A percentile compares a stretch with the other conserved stretches of the same genome.
Evolutionary conservation across 2,329 filamentous ascomycete genomes (phyloP).

Genomic region (Diaporthe ampelina): DNA sequence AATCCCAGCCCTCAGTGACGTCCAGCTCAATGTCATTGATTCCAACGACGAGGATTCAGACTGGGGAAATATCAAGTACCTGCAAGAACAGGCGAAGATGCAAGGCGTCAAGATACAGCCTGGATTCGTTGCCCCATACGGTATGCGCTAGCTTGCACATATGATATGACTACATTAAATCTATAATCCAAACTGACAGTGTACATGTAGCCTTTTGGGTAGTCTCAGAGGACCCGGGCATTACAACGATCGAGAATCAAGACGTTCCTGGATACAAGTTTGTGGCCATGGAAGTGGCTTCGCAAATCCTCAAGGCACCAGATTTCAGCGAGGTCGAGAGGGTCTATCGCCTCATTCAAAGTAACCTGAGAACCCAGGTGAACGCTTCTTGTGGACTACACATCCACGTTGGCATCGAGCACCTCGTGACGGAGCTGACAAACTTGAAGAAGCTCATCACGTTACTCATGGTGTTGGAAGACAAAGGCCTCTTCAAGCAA

Average conservation of each 20-base stretch:
- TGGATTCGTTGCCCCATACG: not conserved
- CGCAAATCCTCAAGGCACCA: not conserved
- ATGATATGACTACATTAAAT: not conserved
- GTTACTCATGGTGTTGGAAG: not conserved
- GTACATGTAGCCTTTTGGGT: not conserved
- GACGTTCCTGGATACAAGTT: not conserved
- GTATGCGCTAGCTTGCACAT: not conserved
- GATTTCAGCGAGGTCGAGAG: not conserved
- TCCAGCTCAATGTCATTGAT: too few relatives aligned
- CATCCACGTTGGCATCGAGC: not conserved
- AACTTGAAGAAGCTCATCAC: not conserved
- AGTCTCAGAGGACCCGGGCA: not conserved
- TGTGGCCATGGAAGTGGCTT: not conserved
- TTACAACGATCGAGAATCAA: not conserved
- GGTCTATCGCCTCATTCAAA: not conserved
- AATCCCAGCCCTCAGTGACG: too few relatives aligned
- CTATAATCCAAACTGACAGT: not conserved
- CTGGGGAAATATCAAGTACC: not conserved
- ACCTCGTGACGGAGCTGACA: not conserved
- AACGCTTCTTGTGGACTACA: not conserved
- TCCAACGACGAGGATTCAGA: not conserved
- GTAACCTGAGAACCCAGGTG: not conserved
- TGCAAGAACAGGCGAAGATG: not conserved
- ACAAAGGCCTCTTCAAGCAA: not conserved
- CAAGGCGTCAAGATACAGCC: too few relatives aligned